Percentiles rank a stretch among this genome's conserved stretches.
phyloP scores from a whole-genome alignment of 2,329 filamentous ascomycete genomes.

The Byssochlamys sp. region DNA sequence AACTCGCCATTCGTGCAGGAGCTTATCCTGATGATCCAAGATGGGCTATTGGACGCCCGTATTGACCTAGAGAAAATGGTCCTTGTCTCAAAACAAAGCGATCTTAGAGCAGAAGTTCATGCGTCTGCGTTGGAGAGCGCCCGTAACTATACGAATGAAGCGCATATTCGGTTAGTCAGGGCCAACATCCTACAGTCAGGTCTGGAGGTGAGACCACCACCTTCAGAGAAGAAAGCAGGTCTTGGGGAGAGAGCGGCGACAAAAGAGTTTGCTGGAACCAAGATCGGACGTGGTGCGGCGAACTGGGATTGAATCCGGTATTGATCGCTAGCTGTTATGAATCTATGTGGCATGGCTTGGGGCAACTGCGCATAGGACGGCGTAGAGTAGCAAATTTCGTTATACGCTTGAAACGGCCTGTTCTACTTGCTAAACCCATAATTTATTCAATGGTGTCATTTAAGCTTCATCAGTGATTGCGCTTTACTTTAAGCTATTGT shows the following conservation, averaged over 20 bases:
- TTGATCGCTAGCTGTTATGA: not conserved
- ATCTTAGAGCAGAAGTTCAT: conserved; percentile 62
- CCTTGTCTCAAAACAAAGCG: conserved; percentile 59
- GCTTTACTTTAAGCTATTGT: not conserved
- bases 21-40: conserved; percentile 66
- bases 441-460: not conserved
- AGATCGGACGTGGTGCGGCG: not conserved
- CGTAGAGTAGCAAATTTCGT: not conserved
- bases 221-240: conserved; percentile 5
- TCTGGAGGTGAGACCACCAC: conserved; percentile 53
- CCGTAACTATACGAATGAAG: conserved; percentile 61
- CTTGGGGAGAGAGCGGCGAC: not conserved
- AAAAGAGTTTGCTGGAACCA: not conserved
- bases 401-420: not conserved
- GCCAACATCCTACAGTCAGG: conserved; percentile 68
- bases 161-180: conserved; percentile 65
- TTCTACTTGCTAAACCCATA: not conserved
- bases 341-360: not conserved
- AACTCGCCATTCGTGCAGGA: conserved; percentile 45
- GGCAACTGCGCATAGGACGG: not conserved
- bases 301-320: not conserved
- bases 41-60: conserved; percentile 61
- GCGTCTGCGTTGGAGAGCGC: conserved; percentile 58
- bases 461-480: not conserved
- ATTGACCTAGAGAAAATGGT: conserved; percentile 78